A percentile compares a stretch with the other conserved stretches of the same genome.
These are phyloP conservation scores for Graphilbum fragrans DNA, from an alignment of 2,329 filamentous ascomycete species.

Conservation along the genomic window DNA sequence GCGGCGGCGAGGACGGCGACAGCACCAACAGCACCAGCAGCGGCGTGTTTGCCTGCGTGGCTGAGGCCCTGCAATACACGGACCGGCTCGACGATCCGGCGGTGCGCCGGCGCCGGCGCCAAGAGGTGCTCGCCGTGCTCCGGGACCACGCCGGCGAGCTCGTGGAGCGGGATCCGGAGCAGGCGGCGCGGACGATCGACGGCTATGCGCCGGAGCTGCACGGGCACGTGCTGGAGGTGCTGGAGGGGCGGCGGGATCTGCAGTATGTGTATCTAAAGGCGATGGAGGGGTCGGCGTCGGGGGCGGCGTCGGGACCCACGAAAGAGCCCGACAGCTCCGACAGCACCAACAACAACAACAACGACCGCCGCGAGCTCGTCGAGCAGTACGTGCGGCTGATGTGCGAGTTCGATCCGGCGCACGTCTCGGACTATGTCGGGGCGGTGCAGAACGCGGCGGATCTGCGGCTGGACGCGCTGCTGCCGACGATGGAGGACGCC, in stretches of 20 bases:
- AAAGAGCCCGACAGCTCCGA: neutral
- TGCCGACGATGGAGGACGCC: constrained; percentile 80
- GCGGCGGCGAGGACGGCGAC: too few species aligned
- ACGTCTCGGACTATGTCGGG: constrained; percentile 78
- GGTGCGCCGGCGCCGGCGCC: constrained; percentile 51
- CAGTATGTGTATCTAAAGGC: constrained; percentile 69
- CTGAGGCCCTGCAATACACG: constrained; percentile 52
- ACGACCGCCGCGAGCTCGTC: constrained; percentile 42
- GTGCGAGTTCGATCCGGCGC: constrained; percentile 70
- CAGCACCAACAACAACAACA: constrained; percentile 6
- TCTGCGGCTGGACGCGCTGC: constrained; percentile 63
- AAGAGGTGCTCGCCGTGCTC: constrained; percentile 58
- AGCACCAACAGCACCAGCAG: too few species aligned
- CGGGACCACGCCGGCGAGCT: constrained; percentile 53
- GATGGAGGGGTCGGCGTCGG: constrained; percentile 42
- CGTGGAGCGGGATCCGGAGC: constrained; percentile 51
- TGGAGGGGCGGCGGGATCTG: constrained; percentile 46
- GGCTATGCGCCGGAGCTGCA: constrained; percentile 53
- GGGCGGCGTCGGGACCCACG: neutral
- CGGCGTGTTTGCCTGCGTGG: constrained; percentile 67
- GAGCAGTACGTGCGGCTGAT: constrained; percentile 85
- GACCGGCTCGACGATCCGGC: constrained; percentile 26
- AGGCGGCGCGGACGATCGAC: constrained; percentile 54
- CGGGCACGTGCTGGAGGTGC: constrained; percentile 47
- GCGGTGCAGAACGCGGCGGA: constrained; percentile 64